Percentiles rank a stretch among this genome's conserved stretches.
These are phyloP conservation scores for Cryptosporidium parvum DNA, from an alignment of 169 alveolate species.

Conservation along the genomic window DNA sequence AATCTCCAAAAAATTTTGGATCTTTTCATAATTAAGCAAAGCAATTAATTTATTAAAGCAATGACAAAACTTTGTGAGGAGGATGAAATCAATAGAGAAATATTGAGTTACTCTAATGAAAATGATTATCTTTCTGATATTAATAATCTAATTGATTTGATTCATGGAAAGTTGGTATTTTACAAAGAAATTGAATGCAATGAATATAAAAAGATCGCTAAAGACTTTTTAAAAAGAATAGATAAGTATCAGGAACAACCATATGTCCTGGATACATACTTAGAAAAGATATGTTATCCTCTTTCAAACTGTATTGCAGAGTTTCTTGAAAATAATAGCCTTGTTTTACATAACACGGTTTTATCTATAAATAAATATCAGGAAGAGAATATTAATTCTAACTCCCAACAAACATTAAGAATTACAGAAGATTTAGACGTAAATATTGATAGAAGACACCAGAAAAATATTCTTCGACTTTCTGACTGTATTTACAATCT, in stretches of 20 bases:
- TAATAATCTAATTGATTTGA: constrained; percentile 5
- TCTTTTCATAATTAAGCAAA: neutral
- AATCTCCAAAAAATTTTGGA: neutral
- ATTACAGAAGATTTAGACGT: neutral
- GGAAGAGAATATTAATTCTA: neutral
- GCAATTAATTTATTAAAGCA: neutral
- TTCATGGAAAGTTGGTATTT: neutral
- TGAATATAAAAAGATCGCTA: constrained; percentile 19
- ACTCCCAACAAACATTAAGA: neutral
- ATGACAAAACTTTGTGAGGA: constrained; percentile 10
- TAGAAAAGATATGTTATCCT: constrained; percentile 42
- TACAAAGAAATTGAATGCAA: constrained; percentile 26
- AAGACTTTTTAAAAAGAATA: constrained; percentile 2
- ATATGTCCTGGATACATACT: constrained; percentile 45
- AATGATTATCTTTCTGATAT: constrained; percentile 43
- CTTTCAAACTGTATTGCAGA: constrained; percentile 25
- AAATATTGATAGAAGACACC: constrained; percentile 1
- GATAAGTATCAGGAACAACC: constrained; percentile 69
- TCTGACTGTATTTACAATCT: constrained; percentile 51
- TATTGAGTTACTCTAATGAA: constrained; percentile 30
- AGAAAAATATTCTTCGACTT: constrained; percentile 24
- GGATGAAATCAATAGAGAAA: neutral
- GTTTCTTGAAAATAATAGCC: neutral
- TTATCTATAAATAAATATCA: neutral
- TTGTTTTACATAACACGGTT: constrained; percentile 17